A percentile compares a stretch with the other conserved stretches of the same genome.
Evolutionary conservation across 2,329 filamentous ascomycete genomes (phyloP).

Genomic region (Immersiporthe knoxdaviesiana): DNA sequence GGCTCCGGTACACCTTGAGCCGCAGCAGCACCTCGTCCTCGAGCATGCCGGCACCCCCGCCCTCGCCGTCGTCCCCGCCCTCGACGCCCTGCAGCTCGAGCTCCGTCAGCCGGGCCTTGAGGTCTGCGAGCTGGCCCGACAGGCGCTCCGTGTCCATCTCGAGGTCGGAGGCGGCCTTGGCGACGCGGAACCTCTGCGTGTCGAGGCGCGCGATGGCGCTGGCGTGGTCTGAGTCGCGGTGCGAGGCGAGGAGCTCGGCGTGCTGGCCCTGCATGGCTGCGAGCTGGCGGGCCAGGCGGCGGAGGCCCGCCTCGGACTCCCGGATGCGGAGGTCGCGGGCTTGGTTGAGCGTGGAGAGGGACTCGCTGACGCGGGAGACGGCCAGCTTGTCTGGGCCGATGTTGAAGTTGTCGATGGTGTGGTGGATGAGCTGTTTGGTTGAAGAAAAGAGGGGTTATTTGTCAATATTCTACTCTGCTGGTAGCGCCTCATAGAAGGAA

Average conservation of each 20-base stretch:
- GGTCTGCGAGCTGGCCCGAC: constrained; percentile 73
- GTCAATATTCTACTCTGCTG: neutral
- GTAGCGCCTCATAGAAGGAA: neutral
- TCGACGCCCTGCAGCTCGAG: constrained; percentile 87
- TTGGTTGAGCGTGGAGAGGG: constrained; percentile 79
- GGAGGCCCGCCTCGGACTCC: constrained; percentile 68
- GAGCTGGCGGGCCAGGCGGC: constrained; percentile 75
- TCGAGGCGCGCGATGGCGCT: constrained; percentile 84
- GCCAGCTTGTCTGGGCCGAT: constrained; percentile 85
- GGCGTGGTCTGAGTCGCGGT: constrained; percentile 80
- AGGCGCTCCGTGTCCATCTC: constrained; percentile 96
- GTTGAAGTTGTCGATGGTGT: constrained; percentile 95
- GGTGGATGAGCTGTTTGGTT: constrained; percentile 73
- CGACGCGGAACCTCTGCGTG: constrained; percentile 90
- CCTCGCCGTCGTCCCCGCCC: constrained; percentile 52
- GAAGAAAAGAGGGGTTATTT: neutral
- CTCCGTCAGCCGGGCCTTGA: constrained; percentile 75
- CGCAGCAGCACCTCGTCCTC: constrained; percentile 73
- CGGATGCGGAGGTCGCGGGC: constrained; percentile 78
- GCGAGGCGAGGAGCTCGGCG: constrained; percentile 71
- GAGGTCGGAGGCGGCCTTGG: constrained; percentile 86
- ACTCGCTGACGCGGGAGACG: constrained; percentile 81
- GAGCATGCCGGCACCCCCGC: constrained; percentile 46
- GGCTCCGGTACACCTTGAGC: constrained; percentile 85
- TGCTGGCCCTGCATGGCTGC: constrained; percentile 76